These are phyloP conservation scores for Albophoma yamanashiensis DNA, from an alignment of 2,329 filamentous ascomycete genomes.

Conservation along the genomic window DNA sequence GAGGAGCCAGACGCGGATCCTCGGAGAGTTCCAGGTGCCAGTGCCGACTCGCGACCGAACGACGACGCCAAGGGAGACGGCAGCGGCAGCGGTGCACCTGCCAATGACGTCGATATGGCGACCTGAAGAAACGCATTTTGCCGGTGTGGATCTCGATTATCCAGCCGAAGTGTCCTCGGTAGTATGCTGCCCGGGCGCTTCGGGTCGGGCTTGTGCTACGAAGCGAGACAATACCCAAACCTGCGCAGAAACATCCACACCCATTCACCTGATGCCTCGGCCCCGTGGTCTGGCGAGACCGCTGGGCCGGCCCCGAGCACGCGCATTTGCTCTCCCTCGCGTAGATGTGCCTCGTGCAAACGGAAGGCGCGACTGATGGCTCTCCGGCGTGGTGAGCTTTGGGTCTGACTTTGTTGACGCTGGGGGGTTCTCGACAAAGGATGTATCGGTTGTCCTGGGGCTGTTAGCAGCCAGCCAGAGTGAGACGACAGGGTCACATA, in stretches of 20 bases:
- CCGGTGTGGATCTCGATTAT: not conserved
- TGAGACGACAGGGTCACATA: not conserved
- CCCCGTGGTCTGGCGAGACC: slow-evolving; percentile 35
- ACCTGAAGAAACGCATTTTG: slow-evolving; percentile 2
- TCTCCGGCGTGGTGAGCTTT: slow-evolving; percentile 31
- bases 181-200: not conserved
- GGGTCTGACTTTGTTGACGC: slow-evolving; percentile 38
- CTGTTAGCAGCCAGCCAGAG: slow-evolving; percentile 9
- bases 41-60: slow-evolving; percentile 59
- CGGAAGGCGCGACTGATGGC: slow-evolving; percentile 36
- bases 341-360: slow-evolving; percentile 29
- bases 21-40: slow-evolving; percentile 77
- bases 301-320: slow-evolving; percentile 28
- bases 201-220: not conserved
- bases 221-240: not conserved
- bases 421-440: slow-evolving; percentile 77
- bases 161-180: not conserved
- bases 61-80: slow-evolving; percentile 40
- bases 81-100: slow-evolving; percentile 7
- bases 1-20: slow-evolving; percentile 82
- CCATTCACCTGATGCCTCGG: slow-evolving; percentile 31
- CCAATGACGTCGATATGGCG: slow-evolving; percentile 23
- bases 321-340: slow-evolving; percentile 15
- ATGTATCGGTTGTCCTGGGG: slow-evolving; percentile 74
- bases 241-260: not conserved